A percentile compares a stretch with the other conserved stretches of the same genome.
Conservation (phyloP, 495 filamentous ascomycete species). For the Tuber melanosporum region DNA sequence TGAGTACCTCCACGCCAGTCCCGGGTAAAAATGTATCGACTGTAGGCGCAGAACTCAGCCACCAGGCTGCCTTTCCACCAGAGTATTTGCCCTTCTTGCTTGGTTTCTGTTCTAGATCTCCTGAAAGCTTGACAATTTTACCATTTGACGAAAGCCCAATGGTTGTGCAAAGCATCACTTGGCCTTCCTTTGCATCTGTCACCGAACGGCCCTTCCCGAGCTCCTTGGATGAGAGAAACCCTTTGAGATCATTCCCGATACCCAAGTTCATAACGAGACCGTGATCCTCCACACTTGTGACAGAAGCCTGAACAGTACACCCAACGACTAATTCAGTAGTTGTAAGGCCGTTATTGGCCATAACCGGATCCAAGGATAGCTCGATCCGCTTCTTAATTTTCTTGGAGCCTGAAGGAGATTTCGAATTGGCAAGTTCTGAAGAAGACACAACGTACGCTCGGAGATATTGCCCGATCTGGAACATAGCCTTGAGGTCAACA, state of each 20-base stretch:
- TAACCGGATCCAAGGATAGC: slow-evolving; percentile 68
- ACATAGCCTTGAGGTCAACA: slow-evolving; percentile 64
- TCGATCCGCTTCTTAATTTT: slow-evolving; percentile 77
- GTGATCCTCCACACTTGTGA: slow-evolving; percentile 88
- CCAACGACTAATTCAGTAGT: slow-evolving; percentile 64
- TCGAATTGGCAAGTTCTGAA: slow-evolving; percentile 45
- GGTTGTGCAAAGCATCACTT: slow-evolving; percentile 75
- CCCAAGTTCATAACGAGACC: slow-evolving; percentile 90
- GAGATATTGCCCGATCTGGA: slow-evolving; percentile 80
- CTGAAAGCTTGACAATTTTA: slow-evolving; percentile 80
- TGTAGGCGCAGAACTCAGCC: slow-evolving; percentile 68
- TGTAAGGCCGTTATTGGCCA: slow-evolving; percentile 66
- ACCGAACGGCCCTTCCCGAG: slow-evolving; percentile 56
- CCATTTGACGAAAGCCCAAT: slow-evolving; percentile 67
- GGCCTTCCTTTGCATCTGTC: slow-evolving; percentile 63
- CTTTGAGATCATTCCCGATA: slow-evolving; percentile 61
- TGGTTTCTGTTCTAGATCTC: slow-evolving; percentile 55
- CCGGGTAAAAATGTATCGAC: slow-evolving; percentile 87
- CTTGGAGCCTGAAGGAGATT: slow-evolving; percentile 31
- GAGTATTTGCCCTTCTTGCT: slow-evolving; percentile 53
- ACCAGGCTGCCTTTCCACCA: slow-evolving; percentile 57
- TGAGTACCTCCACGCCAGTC: slow-evolving; percentile 74
- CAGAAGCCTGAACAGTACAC: slow-evolving; percentile 73
- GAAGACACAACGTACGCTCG: slow-evolving; percentile 77
- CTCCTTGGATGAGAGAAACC: slow-evolving; percentile 86